phyloP scores from a whole-genome alignment of 768 basidiomycete genomes.

The Leccinellum rugosiceps region DNA sequence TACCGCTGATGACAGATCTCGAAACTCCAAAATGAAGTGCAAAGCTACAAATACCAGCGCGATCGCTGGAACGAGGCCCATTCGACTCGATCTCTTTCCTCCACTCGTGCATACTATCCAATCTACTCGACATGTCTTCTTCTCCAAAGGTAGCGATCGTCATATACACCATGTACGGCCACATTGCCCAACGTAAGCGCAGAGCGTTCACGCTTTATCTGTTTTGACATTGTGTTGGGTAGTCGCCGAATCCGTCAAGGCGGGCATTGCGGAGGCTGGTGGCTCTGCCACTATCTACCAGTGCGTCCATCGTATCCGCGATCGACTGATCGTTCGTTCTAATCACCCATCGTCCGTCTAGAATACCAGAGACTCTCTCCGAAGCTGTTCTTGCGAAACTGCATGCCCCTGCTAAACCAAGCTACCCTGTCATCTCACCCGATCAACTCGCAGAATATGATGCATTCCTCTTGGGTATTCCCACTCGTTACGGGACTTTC shows the following conservation, averaged over 20 bases:
- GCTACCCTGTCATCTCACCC: slow-evolving; percentile 39
- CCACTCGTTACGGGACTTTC: slow-evolving; percentile 45
- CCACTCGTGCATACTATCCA: background rate
- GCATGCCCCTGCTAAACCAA: slow-evolving; percentile 65
- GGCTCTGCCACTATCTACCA: slow-evolving; percentile 54
- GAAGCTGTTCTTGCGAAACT: slow-evolving; percentile 63
- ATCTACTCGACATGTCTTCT: slow-evolving; percentile 32
- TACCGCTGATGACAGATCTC: slow-evolving; percentile 2
- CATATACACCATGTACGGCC: slow-evolving; percentile 73
- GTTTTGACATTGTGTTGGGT: slow-evolving; percentile 4
- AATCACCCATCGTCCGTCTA: slow-evolving; percentile 24
- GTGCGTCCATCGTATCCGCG: slow-evolving; percentile 35
- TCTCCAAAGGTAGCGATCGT: slow-evolving; percentile 61
- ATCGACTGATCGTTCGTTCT: background rate
- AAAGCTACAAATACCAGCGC: slow-evolving; percentile 14
- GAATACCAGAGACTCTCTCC: slow-evolving; percentile 77
- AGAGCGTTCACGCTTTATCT: background rate
- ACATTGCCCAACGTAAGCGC: slow-evolving; percentile 61
- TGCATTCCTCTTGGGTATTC: slow-evolving; percentile 44
- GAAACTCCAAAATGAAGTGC: background rate
- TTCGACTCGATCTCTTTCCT: background rate
- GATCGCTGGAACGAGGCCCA: background rate
- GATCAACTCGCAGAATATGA: slow-evolving; percentile 22
- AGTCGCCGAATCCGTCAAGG: slow-evolving; percentile 63
- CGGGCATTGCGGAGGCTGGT: slow-evolving; percentile 46